Evolutionary conservation across 352 stramenopile genomes (phyloP).

Genomic region (Phytophthora niederhauseri): DNA sequence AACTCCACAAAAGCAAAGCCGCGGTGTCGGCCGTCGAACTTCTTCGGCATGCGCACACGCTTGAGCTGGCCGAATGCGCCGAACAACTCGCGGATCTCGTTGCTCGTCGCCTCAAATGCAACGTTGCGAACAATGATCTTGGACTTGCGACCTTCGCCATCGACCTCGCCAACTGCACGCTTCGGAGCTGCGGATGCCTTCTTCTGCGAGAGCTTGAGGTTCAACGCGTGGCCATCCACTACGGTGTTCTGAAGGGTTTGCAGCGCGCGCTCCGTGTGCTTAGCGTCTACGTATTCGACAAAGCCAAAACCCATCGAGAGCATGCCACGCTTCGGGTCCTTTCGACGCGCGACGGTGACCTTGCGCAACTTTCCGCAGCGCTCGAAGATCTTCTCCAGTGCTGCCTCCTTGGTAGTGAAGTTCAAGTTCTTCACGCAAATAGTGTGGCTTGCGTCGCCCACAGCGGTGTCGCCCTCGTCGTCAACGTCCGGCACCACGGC

Average conservation of each 20-base stretch:
- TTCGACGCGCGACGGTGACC: slow-evolving; percentile 87
- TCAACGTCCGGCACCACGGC: slow-evolving; percentile 55
- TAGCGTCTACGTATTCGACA: slow-evolving; percentile 95
- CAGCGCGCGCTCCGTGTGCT: slow-evolving; percentile 87
- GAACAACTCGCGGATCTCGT: slow-evolving; percentile 98
- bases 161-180: slow-evolving; percentile 40
- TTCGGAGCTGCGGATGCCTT: slow-evolving; percentile 56
- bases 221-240: slow-evolving; percentile 95
- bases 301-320: slow-evolving; percentile 99
- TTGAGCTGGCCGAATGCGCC: slow-evolving; percentile 97
- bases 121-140: slow-evolving; percentile 99
- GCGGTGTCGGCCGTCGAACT: slow-evolving; percentile 98
- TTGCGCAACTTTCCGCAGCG: slow-evolving; percentile 80
- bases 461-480: slow-evolving; percentile 71
- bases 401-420: slow-evolving; percentile 94
- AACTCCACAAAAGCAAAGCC: slow-evolving; percentile 99
- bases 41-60: slow-evolving; percentile 98
- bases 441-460: slow-evolving; percentile 76
- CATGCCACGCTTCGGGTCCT: slow-evolving; percentile 80
- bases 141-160: slow-evolving; percentile 60
- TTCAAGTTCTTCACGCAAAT: slow-evolving; percentile 99
- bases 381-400: slow-evolving; percentile 78
- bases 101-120: slow-evolving; percentile 97
- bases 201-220: slow-evolving; percentile 95
- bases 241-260: slow-evolving; percentile 80